Base-by-base conservation (phyloP, 352 stramenopile species). In the Phytophthora pistaciae region DNA sequence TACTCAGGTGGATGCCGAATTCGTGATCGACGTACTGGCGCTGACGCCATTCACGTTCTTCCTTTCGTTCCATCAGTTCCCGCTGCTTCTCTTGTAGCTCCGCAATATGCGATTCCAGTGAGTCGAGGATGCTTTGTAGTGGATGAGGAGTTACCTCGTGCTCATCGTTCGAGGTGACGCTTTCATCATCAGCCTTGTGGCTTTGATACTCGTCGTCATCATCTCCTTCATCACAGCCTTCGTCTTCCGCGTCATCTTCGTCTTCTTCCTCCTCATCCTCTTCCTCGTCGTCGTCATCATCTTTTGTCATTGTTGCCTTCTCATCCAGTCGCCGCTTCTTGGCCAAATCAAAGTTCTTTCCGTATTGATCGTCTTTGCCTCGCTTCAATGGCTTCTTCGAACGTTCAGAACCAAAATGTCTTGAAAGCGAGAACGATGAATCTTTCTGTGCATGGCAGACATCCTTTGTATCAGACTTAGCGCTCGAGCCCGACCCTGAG, bases 21-120 rank as follows among this genome's bases (percentile, higher is more conserved):
- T 61, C 54, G 25, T 23, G 53, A 27, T 56, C 27, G n/a, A n/a
- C 29, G 62, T 72, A 62, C 23, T 60, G 60, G 52, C 21, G 49
- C 49, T 77, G 60, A 18, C 57, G 63, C 68, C 71, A 78, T 31
- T 88, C 72, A 8, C 80, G 85, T 49, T 88, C 80, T 64, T 87
- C 82, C 56, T 90, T 83, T 21, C 74, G 72, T 64, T 91, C 76
- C 48, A 90, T 80, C 13, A 88, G 72, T 13, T 77, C 55, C 23
- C 74, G 74, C 13, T 82, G 81, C 40, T 81, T 77, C 14, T 72
- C 59, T 63, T 91, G 72, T 13, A 94, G 75, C 20, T 84, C 64
- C 14, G 49, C 58, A 29, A 90, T 80, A 23, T 81, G 75, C 7
- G 38, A 69, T 21, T 90, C 72, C 44, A 88, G 52, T 5, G 76